Percentiles rank a stretch among this genome's conserved stretches.
These are phyloP conservation scores for Mortierella sp. DNA, from an alignment of 371 early-diverging fungal species.

Conservation along the genomic window DNA sequence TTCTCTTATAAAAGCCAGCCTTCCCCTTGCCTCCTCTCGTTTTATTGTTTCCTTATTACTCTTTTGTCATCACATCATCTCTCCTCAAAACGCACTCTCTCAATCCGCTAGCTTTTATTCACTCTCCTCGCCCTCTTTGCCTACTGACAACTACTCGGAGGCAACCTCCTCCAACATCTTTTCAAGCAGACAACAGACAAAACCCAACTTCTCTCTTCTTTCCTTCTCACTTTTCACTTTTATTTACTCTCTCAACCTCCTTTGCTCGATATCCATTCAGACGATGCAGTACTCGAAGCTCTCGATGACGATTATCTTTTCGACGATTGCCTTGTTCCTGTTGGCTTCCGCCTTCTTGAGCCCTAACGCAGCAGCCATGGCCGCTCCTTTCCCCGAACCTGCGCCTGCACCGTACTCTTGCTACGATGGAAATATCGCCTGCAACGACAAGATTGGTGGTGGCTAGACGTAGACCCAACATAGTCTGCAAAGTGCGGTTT, in stretches of 20 bases:
- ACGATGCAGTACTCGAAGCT: slow-evolving; percentile 5
- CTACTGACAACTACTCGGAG: too few species aligned
- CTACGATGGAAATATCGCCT: slow-evolving; percentile 7
- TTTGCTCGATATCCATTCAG: background rate
- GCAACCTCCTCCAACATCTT: background rate
- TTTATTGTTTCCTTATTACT: background rate
- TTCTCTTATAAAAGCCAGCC: background rate
- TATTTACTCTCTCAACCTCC: background rate
- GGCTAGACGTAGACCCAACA: background rate
- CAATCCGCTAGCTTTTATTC: background rate
- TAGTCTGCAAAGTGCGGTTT: too few species aligned
- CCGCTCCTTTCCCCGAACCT: slow-evolving; percentile 10
- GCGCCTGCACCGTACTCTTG: slow-evolving; percentile 10
- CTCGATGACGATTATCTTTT: background rate
- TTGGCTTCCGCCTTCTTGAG: background rate
- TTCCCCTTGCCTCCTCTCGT: background rate
- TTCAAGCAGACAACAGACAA: background rate
- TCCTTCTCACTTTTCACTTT: background rate
- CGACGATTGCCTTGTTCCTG: background rate
- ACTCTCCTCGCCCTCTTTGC: background rate
- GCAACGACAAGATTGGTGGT: background rate
- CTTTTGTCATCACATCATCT: background rate
- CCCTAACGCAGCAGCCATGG: background rate
- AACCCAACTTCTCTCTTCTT: background rate
- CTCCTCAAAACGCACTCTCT: background rate